Evolutionary conservation across 2,329 filamentous ascomycete genomes (phyloP).

Genomic region (Arthrobotrys megalospora): DNA sequence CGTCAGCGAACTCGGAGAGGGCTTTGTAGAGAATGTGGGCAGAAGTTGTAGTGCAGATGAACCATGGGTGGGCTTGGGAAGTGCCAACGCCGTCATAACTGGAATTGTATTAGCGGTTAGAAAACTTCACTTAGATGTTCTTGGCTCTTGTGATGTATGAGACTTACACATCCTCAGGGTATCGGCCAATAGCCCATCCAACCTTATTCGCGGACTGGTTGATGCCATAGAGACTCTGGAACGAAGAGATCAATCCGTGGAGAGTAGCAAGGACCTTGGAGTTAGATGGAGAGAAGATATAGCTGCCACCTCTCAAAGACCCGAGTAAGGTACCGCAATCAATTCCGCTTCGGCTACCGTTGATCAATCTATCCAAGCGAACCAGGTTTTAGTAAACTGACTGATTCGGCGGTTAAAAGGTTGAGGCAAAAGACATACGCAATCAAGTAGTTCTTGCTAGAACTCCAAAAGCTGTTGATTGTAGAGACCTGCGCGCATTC

Average conservation of each 20-base stretch:
- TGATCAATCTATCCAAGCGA: slow-evolving; percentile 73
- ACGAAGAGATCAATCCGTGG: slow-evolving; percentile 81
- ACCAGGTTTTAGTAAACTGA: slow-evolving; percentile 5
- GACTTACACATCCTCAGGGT: slow-evolving; percentile 75
- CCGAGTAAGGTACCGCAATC: slow-evolving; percentile 80
- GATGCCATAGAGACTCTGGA: slow-evolving; percentile 79
- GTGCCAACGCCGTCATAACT: slow-evolving; percentile 76
- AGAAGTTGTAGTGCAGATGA: slow-evolving; percentile 81
- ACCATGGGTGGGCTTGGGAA: slow-evolving; percentile 78
- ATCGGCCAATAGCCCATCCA: slow-evolving; percentile 76
- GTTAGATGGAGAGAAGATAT: slow-evolving; percentile 85
- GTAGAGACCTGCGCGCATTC: slow-evolving; percentile 71
- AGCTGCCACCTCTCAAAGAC: slow-evolving; percentile 79
- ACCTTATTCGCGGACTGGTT: slow-evolving; percentile 70
- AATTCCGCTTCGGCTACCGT: slow-evolving; percentile 76
- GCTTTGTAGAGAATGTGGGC: slow-evolving; percentile 86
- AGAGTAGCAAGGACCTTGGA: slow-evolving; percentile 78
- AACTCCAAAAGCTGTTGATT: slow-evolving; percentile 81
- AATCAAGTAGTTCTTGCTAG: slow-evolving; percentile 73
- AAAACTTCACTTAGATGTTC: background rate
- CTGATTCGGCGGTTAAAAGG: too few relatives aligned
- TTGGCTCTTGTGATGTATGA: background rate
- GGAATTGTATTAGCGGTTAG: background rate
- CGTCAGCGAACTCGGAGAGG: slow-evolving; percentile 78
- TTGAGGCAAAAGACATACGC: slow-evolving; percentile 66